phyloP scores from a whole-genome alignment of 2,329 filamentous ascomycete species.

The Penicillium sp. region DNA sequence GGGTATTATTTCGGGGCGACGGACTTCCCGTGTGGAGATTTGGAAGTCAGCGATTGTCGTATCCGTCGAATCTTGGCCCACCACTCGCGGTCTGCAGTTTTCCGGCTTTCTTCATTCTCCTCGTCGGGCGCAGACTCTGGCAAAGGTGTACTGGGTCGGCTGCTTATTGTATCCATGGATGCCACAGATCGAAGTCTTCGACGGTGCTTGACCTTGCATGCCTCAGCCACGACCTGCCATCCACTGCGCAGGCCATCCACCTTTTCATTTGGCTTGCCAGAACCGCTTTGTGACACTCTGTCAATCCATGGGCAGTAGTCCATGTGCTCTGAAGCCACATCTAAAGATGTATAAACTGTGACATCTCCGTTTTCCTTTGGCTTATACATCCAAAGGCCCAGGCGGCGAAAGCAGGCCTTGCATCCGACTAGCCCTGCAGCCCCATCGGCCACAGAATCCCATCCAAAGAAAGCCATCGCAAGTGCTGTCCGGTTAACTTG shows the following conservation, averaged over 20 bases:
- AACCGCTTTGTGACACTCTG: constrained; percentile 58
- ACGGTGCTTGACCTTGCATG: constrained; percentile 42
- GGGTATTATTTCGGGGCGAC: constrained; percentile 7
- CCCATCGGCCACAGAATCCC: constrained; percentile 58
- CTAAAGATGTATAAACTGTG: constrained; percentile 53
- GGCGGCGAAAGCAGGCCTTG: constrained; percentile 78
- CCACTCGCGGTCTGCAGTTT: constrained; percentile 68
- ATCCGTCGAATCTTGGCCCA: constrained; percentile 71
- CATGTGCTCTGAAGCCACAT: constrained; percentile 71
- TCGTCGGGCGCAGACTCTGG: constrained; percentile 31
- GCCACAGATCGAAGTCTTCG: constrained; percentile 29
- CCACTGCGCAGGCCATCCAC: constrained; percentile 40
- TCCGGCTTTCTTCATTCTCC: constrained; percentile 45
- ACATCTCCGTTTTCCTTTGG: constrained; percentile 61
- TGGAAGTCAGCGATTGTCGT: constrained; percentile 70
- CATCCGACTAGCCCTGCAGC: constrained; percentile 70
- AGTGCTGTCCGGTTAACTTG: constrained; percentile 63
- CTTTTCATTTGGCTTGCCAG: constrained; percentile 31
- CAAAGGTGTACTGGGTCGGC: constrained; percentile 25
- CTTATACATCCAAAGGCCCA: constrained; percentile 93
- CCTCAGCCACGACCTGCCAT: constrained; percentile 47
- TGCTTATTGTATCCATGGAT: constrained; percentile 27
- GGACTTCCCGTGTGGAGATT: constrained; percentile 55
- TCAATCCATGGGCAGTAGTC: constrained; percentile 84
- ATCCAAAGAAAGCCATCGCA: constrained; percentile 70